Evolutionary conservation across 768 basidiomycete genomes (phyloP), one percentile per base, ranked within the genome.

Genomic region (Termitomyces titanicus): DNA sequence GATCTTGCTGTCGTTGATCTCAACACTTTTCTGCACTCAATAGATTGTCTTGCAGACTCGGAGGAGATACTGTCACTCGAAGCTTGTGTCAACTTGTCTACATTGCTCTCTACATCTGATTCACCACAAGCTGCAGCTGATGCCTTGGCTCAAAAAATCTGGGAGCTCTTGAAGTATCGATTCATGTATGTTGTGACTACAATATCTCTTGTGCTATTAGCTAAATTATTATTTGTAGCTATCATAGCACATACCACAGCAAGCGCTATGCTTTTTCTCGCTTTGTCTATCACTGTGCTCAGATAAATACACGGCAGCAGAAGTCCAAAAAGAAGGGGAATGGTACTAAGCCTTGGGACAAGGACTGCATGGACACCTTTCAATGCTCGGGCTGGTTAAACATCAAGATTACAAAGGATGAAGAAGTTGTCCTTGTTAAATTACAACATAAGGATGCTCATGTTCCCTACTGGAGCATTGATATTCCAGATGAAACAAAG

Each of bases 381-480:
- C 44, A 57, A 2, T 70, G 69, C 40, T 38, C 53, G 11, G 66
- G 69, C 1, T 64, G 65, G 62, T 45, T 69, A 6, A 54, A 61
- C 39, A 64, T 69, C n/a, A 68, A 59, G 4, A 27, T 66, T 20
- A 29, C 25, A n/a, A 55, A 59, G 6, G 54, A 51, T 11, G 39
- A 31, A 1, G 13, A 24, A n/a, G 40, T 38, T 17, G 56, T 49
- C 3, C 50, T 58, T 12, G 61, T 64, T 6, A 55, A 51, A 46
- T 44, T 66, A 12, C 52, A 55, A 9, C 67, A 67, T 44, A 18
- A 53, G 5, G 47, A 56, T 18, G 55, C 63, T 12, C 68, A 68
- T 60, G 59, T 67, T 10, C 60, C 54, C 5, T 68, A 68, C 46
- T 65, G 61, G 52, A 47, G 33, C 12, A 60, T 68, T 40, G 61